A percentile compares a stretch with the other conserved stretches of the same genome.
phyloP scores from a whole-genome alignment of 345 rosid genomes.

The Aquilaria sinensis region DNA sequence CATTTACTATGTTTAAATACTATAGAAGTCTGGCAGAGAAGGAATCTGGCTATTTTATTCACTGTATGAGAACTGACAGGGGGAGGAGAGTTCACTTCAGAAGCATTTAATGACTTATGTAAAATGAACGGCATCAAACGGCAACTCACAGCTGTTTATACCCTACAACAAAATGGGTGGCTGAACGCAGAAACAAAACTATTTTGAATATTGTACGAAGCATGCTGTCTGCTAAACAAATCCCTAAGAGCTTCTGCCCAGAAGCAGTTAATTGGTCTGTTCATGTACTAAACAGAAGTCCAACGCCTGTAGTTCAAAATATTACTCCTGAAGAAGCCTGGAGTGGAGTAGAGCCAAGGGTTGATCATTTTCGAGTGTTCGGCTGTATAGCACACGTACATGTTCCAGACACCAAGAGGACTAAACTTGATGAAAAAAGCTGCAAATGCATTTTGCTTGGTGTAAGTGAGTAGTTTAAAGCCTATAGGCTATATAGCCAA shows the following conservation, averaged over 20 bases:
- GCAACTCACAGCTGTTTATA: background rate
- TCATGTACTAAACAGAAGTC: too few species aligned
- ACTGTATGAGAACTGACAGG: slow-evolving; percentile 3
- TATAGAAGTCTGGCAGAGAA: slow-evolving; percentile 3
- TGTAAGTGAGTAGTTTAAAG: too few species aligned
- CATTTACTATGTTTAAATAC: background rate
- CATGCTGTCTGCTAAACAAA: background rate
- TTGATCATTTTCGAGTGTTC: too few species aligned
- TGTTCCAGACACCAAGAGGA: too few species aligned
- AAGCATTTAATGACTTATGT: background rate
- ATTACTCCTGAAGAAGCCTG: too few species aligned
- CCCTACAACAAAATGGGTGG: slow-evolving; percentile 1
- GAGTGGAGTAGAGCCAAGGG: too few species aligned
- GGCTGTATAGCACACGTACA: too few species aligned
- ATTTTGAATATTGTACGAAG: slow-evolving; percentile 1
- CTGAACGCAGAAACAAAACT: slow-evolving; percentile 6
- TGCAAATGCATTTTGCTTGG: background rate
- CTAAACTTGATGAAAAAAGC: background rate
- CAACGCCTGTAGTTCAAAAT: too few species aligned
- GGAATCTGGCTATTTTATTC: background rate
- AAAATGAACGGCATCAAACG: background rate
- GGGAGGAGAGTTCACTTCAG: background rate
- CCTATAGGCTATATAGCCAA: slow-evolving; percentile 1
- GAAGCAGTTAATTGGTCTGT: too few species aligned
- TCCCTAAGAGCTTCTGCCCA: too few species aligned